These are phyloP conservation scores for Xerocomellus amylosporus DNA, from an alignment of 768 basidiomycete species.

Conservation along the genomic window DNA sequence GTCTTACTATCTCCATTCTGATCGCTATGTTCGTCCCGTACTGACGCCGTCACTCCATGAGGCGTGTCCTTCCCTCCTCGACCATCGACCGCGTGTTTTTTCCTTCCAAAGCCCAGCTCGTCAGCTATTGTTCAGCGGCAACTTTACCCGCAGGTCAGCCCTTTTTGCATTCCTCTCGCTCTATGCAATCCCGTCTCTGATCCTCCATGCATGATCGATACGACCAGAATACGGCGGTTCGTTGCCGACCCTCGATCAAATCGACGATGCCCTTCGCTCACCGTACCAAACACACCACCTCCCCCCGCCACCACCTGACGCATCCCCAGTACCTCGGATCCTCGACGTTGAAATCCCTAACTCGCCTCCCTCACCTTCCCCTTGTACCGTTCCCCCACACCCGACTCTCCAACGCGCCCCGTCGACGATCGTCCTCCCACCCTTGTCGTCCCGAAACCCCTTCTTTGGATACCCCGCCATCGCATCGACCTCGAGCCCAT, in stretches of 20 bases:
- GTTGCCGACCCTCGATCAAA: conserved; percentile 48
- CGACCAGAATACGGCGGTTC: conserved; percentile 65
- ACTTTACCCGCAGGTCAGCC: conserved; percentile 51
- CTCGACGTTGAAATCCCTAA: neutral
- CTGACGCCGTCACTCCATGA: conserved; percentile 27
- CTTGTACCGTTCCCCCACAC: neutral
- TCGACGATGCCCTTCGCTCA: conserved; percentile 47
- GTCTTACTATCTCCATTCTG: conserved; percentile 24
- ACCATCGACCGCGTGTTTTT: conserved; percentile 67
- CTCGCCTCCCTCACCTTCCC: neutral
- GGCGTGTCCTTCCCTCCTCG: conserved; percentile 58
- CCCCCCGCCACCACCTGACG: conserved; percentile 3
- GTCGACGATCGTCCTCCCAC: conserved; percentile 35
- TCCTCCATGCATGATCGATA: conserved; percentile 19
- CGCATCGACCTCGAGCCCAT: conserved; percentile 31
- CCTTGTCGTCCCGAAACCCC: conserved; percentile 64
- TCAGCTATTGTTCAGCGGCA: conserved; percentile 50
- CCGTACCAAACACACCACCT: conserved; percentile 2
- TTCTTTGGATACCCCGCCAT: conserved; percentile 70
- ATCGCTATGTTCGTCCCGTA: neutral
- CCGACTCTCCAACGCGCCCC: neutral
- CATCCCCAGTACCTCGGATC: neutral
- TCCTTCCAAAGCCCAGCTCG: conserved; percentile 52
- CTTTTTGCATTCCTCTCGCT: neutral
- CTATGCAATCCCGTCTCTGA: neutral